A percentile compares a stretch with the other conserved stretches of the same genome.
Evolutionary conservation across 1,284 basidiomycete species (phyloP).

Genomic region (Pisolithus thermaeus): DNA sequence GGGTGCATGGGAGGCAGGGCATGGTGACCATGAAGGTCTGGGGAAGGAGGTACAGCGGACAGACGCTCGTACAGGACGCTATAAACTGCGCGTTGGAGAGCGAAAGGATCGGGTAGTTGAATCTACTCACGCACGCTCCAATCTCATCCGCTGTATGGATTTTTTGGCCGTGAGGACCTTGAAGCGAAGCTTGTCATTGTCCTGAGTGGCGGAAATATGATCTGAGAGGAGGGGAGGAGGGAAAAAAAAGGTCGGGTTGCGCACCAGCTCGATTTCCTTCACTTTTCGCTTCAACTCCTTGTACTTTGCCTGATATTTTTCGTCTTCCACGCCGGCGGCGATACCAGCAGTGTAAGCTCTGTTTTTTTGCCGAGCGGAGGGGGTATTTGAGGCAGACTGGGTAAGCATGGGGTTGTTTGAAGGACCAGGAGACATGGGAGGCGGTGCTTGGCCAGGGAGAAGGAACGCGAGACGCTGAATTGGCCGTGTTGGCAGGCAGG

Average conservation of each 20-base stretch:
- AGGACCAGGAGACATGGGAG: slow-evolving; percentile 50
- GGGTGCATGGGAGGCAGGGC: slow-evolving; percentile 33
- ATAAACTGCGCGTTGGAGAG: slow-evolving; percentile 22
- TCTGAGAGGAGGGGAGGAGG: not conserved
- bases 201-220: slow-evolving; percentile 38
- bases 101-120: slow-evolving; percentile 12
- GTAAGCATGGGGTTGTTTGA: slow-evolving; percentile 30
- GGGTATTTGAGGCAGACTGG: slow-evolving; percentile 22
- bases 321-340: slow-evolving; percentile 77
- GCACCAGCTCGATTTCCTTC: slow-evolving; percentile 78
- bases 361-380: slow-evolving; percentile 44
- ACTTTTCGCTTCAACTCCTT: slow-evolving; percentile 87
- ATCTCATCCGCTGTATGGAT: slow-evolving; percentile 82
- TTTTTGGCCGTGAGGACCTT: slow-evolving; percentile 79
- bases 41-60: slow-evolving; percentile 50
- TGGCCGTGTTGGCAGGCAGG: slow-evolving; percentile 13
- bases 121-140: slow-evolving; percentile 79
- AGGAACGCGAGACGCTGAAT: slow-evolving; percentile 23
- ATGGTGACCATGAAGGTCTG: slow-evolving; percentile 39
- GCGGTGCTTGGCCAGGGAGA: slow-evolving; percentile 26
- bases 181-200: slow-evolving; percentile 83
- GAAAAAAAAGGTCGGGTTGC: slow-evolving; percentile 23
- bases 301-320: slow-evolving; percentile 86
- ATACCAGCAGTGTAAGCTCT: slow-evolving; percentile 55
- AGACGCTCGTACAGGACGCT: slow-evolving; percentile 78